A percentile compares a stretch with the other conserved stretches of the same genome.
Conservation (phyloP, 306 rosid species). For the Oemleria cerasiformis region DNA sequence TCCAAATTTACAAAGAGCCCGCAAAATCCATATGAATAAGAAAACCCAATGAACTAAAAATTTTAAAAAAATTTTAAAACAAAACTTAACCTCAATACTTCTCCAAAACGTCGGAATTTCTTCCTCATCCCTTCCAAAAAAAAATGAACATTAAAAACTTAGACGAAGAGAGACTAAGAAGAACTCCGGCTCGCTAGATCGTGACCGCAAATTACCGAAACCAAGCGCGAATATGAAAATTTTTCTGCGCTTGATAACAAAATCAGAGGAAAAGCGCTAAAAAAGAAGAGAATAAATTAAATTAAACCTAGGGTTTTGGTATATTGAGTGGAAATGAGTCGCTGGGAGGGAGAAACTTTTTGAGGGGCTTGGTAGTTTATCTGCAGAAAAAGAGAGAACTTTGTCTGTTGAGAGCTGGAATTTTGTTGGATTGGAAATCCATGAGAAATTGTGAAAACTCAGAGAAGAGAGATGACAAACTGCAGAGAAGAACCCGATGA, state of each 20-base stretch:
- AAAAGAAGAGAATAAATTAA: not conserved
- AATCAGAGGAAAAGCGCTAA: not conserved
- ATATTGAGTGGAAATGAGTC: constrained; percentile 14
- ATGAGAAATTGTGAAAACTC: constrained; percentile 11
- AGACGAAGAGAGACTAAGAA: too few species aligned
- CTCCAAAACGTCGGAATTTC: too few species aligned
- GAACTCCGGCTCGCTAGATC: too few species aligned
- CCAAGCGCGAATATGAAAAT: not conserved
- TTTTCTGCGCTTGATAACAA: not conserved
- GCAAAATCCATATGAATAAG: too few species aligned
- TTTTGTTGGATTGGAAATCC: constrained; percentile 22
- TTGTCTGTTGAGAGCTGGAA: constrained; percentile 8
- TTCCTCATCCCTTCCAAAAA: too few species aligned
- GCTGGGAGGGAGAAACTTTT: not conserved
- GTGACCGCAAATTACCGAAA: constrained; percentile 31
- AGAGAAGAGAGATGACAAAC: constrained; percentile 7
- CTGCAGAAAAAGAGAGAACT: constrained; percentile 1
- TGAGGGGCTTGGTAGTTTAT: not conserved
- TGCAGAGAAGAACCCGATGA: too few species aligned
- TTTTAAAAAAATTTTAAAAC: too few species aligned
- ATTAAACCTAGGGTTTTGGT: constrained; percentile 12
- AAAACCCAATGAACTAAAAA: too few species aligned
- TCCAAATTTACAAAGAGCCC: too few species aligned
- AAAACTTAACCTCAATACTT: too few species aligned
- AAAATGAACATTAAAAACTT: too few species aligned